phyloP scores from a whole-genome alignment of 2,329 filamentous ascomycete species.

The Ophiostoma sp. region DNA sequence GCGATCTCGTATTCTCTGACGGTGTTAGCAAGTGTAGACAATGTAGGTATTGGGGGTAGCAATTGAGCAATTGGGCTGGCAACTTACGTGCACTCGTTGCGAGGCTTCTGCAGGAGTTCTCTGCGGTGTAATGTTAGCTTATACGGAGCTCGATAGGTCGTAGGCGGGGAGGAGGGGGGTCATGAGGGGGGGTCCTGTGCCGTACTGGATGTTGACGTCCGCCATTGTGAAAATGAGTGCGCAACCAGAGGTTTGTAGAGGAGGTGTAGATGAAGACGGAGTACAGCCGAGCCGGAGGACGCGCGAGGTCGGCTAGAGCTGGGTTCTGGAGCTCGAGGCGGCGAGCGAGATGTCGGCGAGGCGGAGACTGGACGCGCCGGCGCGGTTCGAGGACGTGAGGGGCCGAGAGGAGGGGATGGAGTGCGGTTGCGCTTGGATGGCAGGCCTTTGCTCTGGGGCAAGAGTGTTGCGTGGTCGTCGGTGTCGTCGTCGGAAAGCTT shows the following conservation, averaged over 20 bases:
- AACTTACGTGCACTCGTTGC: constrained; percentile 28
- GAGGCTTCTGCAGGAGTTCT: constrained; percentile 28
- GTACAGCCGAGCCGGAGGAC: neutral
- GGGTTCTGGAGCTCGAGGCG: neutral
- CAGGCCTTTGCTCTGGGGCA: neutral
- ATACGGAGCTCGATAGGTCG: neutral
- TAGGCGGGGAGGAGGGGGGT: neutral
- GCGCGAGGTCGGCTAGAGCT: neutral
- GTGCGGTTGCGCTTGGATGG: neutral
- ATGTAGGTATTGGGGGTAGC: no score
- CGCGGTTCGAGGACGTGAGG: neutral
- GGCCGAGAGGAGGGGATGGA: neutral
- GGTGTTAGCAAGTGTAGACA: neutral
- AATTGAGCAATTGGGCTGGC: no score
- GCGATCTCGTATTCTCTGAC: constrained; percentile 83
- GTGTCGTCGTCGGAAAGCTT: constrained; percentile 7
- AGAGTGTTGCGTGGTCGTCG: neutral
- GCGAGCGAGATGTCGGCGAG: neutral
- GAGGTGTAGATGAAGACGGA: neutral
- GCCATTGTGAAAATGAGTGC: constrained; percentile 19
- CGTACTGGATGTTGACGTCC: constrained; percentile 27
- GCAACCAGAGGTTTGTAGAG: neutral
- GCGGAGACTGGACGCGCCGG: neutral
- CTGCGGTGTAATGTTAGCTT: constrained; percentile 15
- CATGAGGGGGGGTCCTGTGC: neutral